phyloP scores from a whole-genome alignment of 306 rosid species.

The Cicer pinnatifidum region DNA sequence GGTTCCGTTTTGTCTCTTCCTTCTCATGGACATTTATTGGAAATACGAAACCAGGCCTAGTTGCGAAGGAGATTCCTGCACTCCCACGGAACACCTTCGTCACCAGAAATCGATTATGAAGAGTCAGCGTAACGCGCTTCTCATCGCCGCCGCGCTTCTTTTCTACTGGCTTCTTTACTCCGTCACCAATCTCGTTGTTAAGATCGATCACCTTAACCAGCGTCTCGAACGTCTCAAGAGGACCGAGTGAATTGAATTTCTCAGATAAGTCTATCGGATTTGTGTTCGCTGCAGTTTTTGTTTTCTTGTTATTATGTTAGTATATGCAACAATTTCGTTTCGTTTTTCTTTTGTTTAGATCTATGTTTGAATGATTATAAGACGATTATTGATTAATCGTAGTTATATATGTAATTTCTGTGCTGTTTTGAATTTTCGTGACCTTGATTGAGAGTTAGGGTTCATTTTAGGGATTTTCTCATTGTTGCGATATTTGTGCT shows the following conservation, averaged over 20 bases:
- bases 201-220: constrained; percentile 85
- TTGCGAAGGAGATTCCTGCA: constrained; percentile 79
- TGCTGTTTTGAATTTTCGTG: not conserved
- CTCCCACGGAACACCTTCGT: constrained; percentile 81
- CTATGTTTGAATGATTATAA: constrained; percentile 11
- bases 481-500: not conserved
- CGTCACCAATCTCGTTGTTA: constrained; percentile 76
- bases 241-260: constrained; percentile 65
- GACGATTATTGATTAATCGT: constrained; percentile 41
- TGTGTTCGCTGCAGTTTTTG: not conserved
- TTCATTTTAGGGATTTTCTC: constrained; percentile 45
- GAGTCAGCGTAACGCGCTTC: constrained; percentile 96
- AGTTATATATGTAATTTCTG: not conserved
- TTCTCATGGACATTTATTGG: constrained; percentile 95
- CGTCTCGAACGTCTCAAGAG: constrained; percentile 82
- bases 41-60: constrained; percentile 81
- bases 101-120: constrained; percentile 98
- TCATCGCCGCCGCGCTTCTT: constrained; percentile 80
- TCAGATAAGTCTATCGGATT: not conserved
- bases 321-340: constrained; percentile 4
- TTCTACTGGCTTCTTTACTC: constrained; percentile 98
- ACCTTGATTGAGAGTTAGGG: constrained; percentile 27
- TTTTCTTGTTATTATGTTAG: not conserved
- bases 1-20: constrained; percentile 89
- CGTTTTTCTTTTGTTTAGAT: not conserved